Evolutionary conservation across 176 grass and related monocot genomes (phyloP), one percentile per base, ranked within the genome.

Genomic region (Musa schizocarpa): DNA sequence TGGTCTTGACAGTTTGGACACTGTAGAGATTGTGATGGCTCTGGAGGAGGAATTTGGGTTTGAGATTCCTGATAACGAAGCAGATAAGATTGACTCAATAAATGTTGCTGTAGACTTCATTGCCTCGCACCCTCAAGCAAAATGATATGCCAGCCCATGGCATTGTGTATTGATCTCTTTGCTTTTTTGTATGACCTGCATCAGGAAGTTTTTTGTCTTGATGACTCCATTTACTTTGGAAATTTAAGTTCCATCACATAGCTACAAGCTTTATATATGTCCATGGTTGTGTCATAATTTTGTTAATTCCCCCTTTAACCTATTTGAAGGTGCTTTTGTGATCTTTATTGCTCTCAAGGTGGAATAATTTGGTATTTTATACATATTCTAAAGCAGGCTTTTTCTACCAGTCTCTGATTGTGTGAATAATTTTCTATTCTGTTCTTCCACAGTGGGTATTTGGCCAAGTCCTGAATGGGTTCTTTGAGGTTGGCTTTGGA

Each of bases 51-150:
- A 70, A 50, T 70, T 70, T 13, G 68, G 68, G 43, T 70, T 49
- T 51, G 68, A 70, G 68, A 51, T 70, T 70, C 68, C 68, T 70
- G 68, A 70, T 70, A 70, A 50, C 22, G 68, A 70, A 70, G 68
- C 43, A 70, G 68, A 70, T 21, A 70, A 70, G 68, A 70, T 70
- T 21, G 68, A 70, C 17, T 70, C 68, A 0, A 70, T 70, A 13
- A 70, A 51, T 21, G 48, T 52, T 70, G 68, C 68, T 9, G 68
- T 70, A 16, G 68, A 70, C 43, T 50, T 70, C 43, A 70, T 70
- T 51, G 68, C 68, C 68, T 70, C 68, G 4, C 68, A 70, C 19
- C 68, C 68, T 9, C 34, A 70, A 21, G 68, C 68, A 70, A 70
- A 70, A 70, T 70, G 68, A 70, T 43, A 43, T 0, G 34, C 34